Percentiles rank a stretch among this genome's conserved stretches.
These are phyloP conservation scores for Hygrophorus pudorinus DNA, from an alignment of 768 basidiomycete genomes.

Conservation along the genomic window DNA sequence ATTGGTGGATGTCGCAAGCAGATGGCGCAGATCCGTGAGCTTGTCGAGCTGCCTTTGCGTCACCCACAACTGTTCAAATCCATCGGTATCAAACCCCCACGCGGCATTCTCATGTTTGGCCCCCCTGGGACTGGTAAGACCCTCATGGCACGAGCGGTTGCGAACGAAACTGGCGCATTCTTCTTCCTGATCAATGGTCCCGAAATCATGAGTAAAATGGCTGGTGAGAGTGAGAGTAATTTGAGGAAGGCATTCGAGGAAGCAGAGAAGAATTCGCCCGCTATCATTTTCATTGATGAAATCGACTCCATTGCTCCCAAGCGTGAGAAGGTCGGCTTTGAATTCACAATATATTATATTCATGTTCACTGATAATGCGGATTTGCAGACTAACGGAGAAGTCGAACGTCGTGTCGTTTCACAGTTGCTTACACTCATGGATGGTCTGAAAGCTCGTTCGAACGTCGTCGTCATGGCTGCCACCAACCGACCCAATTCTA, in stretches of 20 bases:
- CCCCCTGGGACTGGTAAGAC: constrained; percentile 99
- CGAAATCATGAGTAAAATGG: constrained; percentile 99
- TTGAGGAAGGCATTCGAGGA: constrained; percentile 98
- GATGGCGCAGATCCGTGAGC: constrained; percentile 98
- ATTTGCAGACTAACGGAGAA: constrained; percentile 86
- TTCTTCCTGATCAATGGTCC: constrained; percentile 99
- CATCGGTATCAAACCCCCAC: constrained; percentile 99
- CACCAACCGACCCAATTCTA: constrained; percentile 97
- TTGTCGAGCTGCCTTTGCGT: constrained; percentile 94
- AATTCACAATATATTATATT: neutral
- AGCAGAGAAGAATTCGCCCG: constrained; percentile 98
- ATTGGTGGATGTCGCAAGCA: constrained; percentile 99
- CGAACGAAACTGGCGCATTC: constrained; percentile 99
- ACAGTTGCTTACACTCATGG: constrained; percentile 97
- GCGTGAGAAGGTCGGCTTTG: constrained; percentile 82
- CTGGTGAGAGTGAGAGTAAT: constrained; percentile 96
- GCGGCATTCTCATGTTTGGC: constrained; percentile 97
- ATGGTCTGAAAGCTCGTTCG: constrained; percentile 95
- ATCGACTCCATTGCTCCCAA: constrained; percentile 99
- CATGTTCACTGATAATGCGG: neutral
- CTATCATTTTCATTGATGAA: constrained; percentile 99
- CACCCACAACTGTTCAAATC: constrained; percentile 99
- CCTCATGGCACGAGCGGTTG: constrained; percentile 97
- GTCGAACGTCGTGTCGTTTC: constrained; percentile 99
- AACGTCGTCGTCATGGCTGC: constrained; percentile 99